Evolutionary conservation across 2,329 filamentous ascomycete genomes (phyloP).

Genomic region (Escovopsis sp.): DNA sequence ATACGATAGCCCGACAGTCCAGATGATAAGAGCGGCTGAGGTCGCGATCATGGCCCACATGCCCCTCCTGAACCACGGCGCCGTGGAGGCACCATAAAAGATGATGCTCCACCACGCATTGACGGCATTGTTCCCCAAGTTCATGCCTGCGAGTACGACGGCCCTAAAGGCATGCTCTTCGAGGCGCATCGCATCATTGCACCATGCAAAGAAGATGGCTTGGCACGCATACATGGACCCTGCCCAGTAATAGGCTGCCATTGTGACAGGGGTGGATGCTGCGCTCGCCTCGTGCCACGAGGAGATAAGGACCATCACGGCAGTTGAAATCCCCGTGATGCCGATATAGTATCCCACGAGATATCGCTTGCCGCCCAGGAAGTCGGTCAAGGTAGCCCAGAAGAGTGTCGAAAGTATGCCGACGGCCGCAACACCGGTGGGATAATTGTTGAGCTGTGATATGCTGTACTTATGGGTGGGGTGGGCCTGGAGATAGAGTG

Average conservation of each 20-base stretch:
- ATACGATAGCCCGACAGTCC: constrained; percentile 39
- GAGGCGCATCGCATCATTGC: constrained; percentile 52
- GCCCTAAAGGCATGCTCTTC: constrained; percentile 48
- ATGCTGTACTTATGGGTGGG: constrained; percentile 28
- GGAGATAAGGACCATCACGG: constrained; percentile 43
- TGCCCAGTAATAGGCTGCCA: constrained; percentile 55
- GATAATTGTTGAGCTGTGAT: constrained; percentile 39
- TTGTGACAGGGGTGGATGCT: constrained; percentile 34
- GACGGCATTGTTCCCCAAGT: constrained; percentile 48
- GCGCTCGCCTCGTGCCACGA: constrained; percentile 23
- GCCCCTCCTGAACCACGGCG: constrained; percentile 51
- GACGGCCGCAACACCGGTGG: constrained; percentile 38
- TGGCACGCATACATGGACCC: constrained; percentile 58
- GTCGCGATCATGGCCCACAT: constrained; percentile 61
- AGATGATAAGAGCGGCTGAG: constrained; percentile 41
- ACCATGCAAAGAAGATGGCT: constrained; percentile 63
- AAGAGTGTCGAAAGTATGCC: constrained; percentile 48
- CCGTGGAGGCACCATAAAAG: constrained; percentile 52
- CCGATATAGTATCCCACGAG: constrained; percentile 53
- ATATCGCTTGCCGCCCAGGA: constrained; percentile 45
- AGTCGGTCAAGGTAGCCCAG: constrained; percentile 55
- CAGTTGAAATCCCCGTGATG: constrained; percentile 46
- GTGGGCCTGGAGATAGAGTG: constrained; percentile 34
- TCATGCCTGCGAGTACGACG: constrained; percentile 59
- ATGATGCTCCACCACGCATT: constrained; percentile 62